Evolutionary conservation across 768 basidiomycete genomes (phyloP), one percentile per base, ranked within the genome.

Genomic region (Rhodotorula graminis): DNA sequence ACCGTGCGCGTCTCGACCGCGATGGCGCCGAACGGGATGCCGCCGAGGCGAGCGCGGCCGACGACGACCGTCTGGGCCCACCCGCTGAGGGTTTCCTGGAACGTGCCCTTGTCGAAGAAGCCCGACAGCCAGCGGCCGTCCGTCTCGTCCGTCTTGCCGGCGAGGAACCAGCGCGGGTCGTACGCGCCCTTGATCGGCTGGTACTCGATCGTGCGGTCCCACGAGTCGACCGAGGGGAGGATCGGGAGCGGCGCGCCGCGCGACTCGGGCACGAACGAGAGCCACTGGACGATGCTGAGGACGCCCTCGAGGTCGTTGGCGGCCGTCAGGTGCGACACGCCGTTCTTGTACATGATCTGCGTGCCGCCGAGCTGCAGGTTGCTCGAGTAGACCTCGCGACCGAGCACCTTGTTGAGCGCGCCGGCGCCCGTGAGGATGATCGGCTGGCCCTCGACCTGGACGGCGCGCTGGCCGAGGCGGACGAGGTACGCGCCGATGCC

Each of bases 331-430:
- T 99, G 96, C 10, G 95, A 96, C 67, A 98, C 91, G 82, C 96
- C 96, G 80, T 99, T 99, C 87, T 97, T 97, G 87, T 93, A 91
- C 96, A 99, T 98, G 84, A 99, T 98, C 80, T 99, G 96, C n/a
- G 96, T 98, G 66, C 96, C 96, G 74, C 96, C 96, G 71, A 99
- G 90, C 81, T 98, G 96, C 77, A 99, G 82, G 82, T 98, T 98
- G 66, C 93, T 96, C 16, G 96, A 97, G 81, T 99, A 98, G 59
- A 99, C 96, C 81, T 98, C 96, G 61, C 96, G 90, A 72, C 96
- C 96, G 56, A 99, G 88, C 11, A 99, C 96, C 83, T 99, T 98
- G 86, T 98, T 99, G 76, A 99, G 87, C 9, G 96, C 96, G 14
- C 88, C 88, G 40, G 95, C 95, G 77, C 96, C 96, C 23, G 96